Evolutionary conservation across 306 rosid species (phyloP), one percentile per base, ranked within the genome.

Genomic region (Prunus kanzakura): DNA sequence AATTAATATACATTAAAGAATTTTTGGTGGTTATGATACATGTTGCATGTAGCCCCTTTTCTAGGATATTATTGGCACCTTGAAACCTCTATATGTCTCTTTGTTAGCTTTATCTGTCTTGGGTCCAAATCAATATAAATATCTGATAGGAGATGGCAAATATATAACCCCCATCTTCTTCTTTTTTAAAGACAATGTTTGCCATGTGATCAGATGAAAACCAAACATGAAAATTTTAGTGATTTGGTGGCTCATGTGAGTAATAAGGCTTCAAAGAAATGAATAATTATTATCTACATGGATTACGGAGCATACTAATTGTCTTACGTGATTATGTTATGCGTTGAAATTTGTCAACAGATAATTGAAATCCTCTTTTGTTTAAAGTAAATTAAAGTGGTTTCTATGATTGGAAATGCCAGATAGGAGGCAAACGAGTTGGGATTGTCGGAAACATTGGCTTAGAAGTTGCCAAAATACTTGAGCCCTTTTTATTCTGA

Each of bases 371-470:
- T 32, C 15, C 19, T 29, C 47, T 47, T 29, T 15, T 51, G 65
- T 50, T 3, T 3, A 43, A 3, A 22, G 16, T 35, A 20, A 13
- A 30, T 19, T 50, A 50, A 47, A 69, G 50, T n/a, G 75, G 43
- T 22, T 55, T 22, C 25, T 16, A 23, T 67, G 45, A 8, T 16
- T 57, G 4, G 57, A 61, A 13, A 75, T 78, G 63, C 76, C 76
- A 88, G 90, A 2, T 86, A 29, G 71, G 82, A 46, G 82, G 86
- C 56, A 88, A 84, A 79, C 80, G 65, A 67, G 82, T 86, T 19
- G 87, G 88, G 22, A 81, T 90, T 2, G 83, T 86, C 70, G 92
- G 89, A 56, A 86, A 67, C 67, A 82, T 89, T 25, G 94, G 91
- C 70, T 32, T 54, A 25, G 78, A 81, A 80, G 87, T 89, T 3